Conservation (phyloP, 768 basidiomycete species). For the Leccinellum albellum region DNA sequence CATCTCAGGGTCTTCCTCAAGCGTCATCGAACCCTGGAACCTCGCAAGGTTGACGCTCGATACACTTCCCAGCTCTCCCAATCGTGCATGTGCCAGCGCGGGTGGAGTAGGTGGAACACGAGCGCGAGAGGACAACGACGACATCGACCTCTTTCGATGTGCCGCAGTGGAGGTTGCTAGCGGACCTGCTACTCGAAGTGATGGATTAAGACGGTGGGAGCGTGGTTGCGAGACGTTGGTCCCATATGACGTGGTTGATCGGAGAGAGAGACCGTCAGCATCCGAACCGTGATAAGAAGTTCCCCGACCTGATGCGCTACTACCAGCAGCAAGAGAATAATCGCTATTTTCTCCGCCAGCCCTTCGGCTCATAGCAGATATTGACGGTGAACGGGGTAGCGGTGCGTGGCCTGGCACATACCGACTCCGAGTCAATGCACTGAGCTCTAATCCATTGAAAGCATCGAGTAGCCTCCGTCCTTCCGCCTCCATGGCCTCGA, state of each 20-base stretch:
- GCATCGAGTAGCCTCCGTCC: constrained; percentile 69
- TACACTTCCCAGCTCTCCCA: constrained; percentile 36
- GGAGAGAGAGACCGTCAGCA: constrained; percentile 49
- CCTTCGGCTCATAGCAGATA: constrained; percentile 24
- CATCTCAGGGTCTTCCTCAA: constrained; percentile 37
- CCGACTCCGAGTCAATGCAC: constrained; percentile 47
- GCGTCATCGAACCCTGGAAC: constrained; percentile 25
- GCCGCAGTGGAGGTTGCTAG: constrained; percentile 29
- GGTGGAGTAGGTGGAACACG: constrained; percentile 33
- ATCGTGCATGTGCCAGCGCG: constrained; percentile 27
- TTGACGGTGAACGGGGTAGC: constrained; percentile 29
- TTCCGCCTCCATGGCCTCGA: constrained; percentile 67
- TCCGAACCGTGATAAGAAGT: constrained; percentile 37
- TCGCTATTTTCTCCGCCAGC: constrained; percentile 26
- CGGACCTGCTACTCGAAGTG: constrained; percentile 34
- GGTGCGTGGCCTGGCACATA: constrained; percentile 18
- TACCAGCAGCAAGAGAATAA: constrained; percentile 21
- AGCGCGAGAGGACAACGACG: constrained; percentile 54
- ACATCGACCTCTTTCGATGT: constrained; percentile 56
- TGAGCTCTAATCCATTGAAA: constrained; percentile 75
- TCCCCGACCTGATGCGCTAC: constrained; percentile 27
- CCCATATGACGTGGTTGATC: constrained; percentile 48
- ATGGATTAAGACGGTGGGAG: constrained; percentile 40
- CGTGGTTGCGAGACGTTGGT: constrained; percentile 47
- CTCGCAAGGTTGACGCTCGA: constrained; percentile 52